Evolutionary conservation across 1,284 basidiomycete species (phyloP).

Genomic region (Vanrija sp.): DNA sequence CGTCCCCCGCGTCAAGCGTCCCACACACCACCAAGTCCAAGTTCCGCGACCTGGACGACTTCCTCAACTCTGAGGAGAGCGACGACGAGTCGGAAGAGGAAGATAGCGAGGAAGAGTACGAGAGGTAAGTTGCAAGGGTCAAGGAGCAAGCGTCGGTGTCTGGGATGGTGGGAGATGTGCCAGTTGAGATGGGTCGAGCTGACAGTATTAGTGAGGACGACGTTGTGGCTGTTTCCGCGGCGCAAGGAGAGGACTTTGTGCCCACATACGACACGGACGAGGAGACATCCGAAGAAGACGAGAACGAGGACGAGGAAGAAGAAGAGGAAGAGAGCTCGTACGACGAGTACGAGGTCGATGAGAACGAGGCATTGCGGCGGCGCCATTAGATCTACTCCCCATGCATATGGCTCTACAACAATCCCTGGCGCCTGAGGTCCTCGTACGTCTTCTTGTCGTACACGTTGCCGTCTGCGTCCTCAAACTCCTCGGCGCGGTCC

Average conservation of each 20-base stretch:
- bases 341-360: conserved; percentile 9
- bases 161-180: too few relatives aligned
- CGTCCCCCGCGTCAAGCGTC: conserved; percentile 1
- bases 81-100: conserved; percentile 37
- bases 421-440: conserved; percentile 47
- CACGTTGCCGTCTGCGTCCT: conserved; percentile 95
- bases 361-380: neutral
- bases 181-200: neutral
- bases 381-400: neutral
- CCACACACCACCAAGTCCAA: conserved; percentile 20
- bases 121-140: conserved; percentile 11
- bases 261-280: conserved; percentile 37
- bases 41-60: conserved; percentile 48
- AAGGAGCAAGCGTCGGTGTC: neutral
- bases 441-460: conserved; percentile 48
- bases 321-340: conserved; percentile 11
- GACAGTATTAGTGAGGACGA: conserved; percentile 48
- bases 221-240: neutral
- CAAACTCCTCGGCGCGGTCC: conserved; percentile 92
- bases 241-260: conserved; percentile 30
- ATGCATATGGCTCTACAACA: conserved; percentile 29
- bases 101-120: conserved; percentile 33
- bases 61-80: conserved; percentile 43
- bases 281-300: conserved; percentile 13
- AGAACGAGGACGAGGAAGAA: conserved; percentile 15